Base-by-base conservation (phyloP, 2,329 filamentous ascomycete genomes). In the Microascus cirrosus region DNA sequence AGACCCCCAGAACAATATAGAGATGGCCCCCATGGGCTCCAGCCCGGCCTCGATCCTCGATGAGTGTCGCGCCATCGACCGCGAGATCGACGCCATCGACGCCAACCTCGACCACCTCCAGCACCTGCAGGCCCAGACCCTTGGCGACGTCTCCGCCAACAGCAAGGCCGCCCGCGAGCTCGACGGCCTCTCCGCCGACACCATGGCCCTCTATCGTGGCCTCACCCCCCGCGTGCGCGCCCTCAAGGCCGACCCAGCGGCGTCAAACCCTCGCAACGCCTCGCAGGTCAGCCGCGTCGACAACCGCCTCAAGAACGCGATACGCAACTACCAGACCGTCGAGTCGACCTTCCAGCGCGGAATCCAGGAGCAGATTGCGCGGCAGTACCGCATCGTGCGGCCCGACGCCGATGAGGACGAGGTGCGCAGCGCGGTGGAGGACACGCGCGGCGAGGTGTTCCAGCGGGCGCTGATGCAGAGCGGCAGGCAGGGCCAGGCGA, bases 301-400 rank as follows among this genome's bases (percentile, higher is more conserved):
- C 70, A 82, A 87, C 56, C 82, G 86, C 58, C 79, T 96, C 64
- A 92, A 93, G 76, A 77, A 80, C 51, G 89, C 89, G 60, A 93
- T 96, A 69, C 83, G 89, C 64, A 76, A 83, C 61, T 96, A 92
- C 76, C 89, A 94, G 73, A 80, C 84, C 63, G 78, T 90, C 58
- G 92, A 97, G 72, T 83, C 83, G 1, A 80, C 85, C 22, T 96
- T 92, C 79, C 83, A 87, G 68, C 87, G 87, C 72, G 85, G 86
- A 63, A 84, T 90, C 28, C 82, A 89, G 69, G 87, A 91, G 54
- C 90, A 95, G 71, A 89, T 95, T 74, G 87, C 85, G 63, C 83
- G 94, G 58, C 91, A 96, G 70, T 96, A 95, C 73, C 83, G 88
- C 59, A 96, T 97, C 69, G 92, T 94, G 58, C 83, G 85, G 62